Evolutionary conservation across 2,329 filamentous ascomycete species (phyloP).

Genomic region (Phaeomoniella chlamydospora): DNA sequence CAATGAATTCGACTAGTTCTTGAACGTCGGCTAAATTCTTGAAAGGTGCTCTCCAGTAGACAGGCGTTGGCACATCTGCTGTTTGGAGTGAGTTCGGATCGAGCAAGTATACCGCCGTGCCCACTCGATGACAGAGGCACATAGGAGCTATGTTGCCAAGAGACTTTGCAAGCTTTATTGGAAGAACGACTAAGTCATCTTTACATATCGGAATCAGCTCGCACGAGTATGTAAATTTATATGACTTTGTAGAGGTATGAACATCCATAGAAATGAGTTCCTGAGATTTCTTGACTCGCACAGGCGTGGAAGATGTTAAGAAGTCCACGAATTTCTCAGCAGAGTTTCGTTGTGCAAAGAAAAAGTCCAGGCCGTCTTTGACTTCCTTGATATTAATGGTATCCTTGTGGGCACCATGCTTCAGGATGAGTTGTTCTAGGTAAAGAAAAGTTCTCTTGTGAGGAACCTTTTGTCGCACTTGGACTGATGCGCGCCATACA

Average conservation of each 20-base stretch:
- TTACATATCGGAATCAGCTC: conserved; percentile 93
- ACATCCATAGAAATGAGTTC: conserved; percentile 88
- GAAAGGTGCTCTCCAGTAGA: conserved; percentile 90
- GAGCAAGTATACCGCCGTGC: conserved; percentile 77
- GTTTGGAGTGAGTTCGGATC: conserved; percentile 87
- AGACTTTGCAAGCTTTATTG: conserved; percentile 74
- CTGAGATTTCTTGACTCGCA: conserved; percentile 70
- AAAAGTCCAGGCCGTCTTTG: conserved; percentile 93
- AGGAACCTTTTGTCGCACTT: conserved; percentile 90
- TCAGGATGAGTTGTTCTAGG: conserved; percentile 89
- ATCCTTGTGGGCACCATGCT: conserved; percentile 80
- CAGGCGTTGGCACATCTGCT: conserved; percentile 63
- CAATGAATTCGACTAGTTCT: conserved; percentile 79
- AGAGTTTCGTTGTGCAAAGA: conserved; percentile 76
- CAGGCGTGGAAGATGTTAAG: conserved; percentile 64
- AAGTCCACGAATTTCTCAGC: conserved; percentile 90
- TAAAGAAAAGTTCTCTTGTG: conserved; percentile 80
- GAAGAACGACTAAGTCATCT: conserved; percentile 88
- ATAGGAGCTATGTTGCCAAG: conserved; percentile 81
- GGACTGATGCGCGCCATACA: conserved; percentile 84
- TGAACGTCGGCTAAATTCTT: conserved; percentile 66
- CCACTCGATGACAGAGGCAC: conserved; percentile 72
- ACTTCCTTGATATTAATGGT: conserved; percentile 98
- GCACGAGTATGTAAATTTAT: conserved; percentile 86
- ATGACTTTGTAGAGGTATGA: conserved; percentile 79